Evolutionary conservation across 2,329 filamentous ascomycete species (phyloP), one percentile per base, ranked within the genome.

Genomic region (Magnaporthiopsis rhizophila): DNA sequence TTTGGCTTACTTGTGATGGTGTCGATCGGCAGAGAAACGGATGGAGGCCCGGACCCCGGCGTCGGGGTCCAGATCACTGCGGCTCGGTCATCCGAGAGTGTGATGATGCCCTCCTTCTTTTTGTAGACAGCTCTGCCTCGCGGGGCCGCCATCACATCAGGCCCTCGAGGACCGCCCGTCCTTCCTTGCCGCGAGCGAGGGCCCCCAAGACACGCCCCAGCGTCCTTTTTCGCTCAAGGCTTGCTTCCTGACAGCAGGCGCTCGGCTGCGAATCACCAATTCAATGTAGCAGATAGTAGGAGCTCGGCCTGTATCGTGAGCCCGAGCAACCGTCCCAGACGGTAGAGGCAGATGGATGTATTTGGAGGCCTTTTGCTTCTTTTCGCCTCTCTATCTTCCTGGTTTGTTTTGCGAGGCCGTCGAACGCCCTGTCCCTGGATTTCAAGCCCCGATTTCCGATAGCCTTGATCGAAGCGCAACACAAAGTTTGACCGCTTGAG

Each of bases 51-150:
- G 64, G 81, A 82, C 45, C 85, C 83, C 59, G 83, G 83, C 64
- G 85, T 81, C 12, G 92, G 90, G 38, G 87, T 91, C 94, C 94
- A 99, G 74, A 86, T 89, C 66, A 98, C 85, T 53, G 83, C 86
- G 72, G 85, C 85, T 71, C 86, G 83, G 75, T 97, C 91, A 65
- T 83, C 79, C 21, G 90, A 87, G 70, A 98, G 81, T 32, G 86
- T 85, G 71, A 99, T 80, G 66, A 86, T 85, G 74, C 95, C 95
- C 80, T 98, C 91, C 77, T 96, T 95, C 81, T 98, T 99, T 79
- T 97, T 98, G 83, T 95, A 98, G 65, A 88, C 81, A 63, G 89
- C 88, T 67, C 84, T 85, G 66, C 88, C 91, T 69, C 81, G 83
- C 63, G 85, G 86, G 67, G 82, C 75, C 34, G 83, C 78, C 86